Conservation (phyloP, 2,329 filamentous ascomycete genomes). For the Diaporthe humulicola region DNA sequence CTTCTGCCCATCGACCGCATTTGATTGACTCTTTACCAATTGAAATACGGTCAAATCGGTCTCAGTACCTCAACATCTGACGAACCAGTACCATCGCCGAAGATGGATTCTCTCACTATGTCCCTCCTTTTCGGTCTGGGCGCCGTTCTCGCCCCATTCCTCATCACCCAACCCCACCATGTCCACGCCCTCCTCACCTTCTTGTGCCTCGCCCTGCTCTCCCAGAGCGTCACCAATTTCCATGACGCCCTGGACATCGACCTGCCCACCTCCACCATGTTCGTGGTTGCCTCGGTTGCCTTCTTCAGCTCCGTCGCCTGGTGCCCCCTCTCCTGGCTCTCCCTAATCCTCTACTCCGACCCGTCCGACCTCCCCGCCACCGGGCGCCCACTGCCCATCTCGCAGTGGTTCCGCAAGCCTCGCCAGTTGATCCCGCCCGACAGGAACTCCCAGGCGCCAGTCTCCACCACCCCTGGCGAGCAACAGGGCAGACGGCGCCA, state of each 20-base stretch:
- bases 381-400: not conserved
- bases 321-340: not conserved
- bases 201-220: not conserved
- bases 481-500: too few relatives aligned
- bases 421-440: not conserved
- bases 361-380: not conserved
- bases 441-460: not conserved
- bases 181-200: not conserved
- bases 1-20: not conserved
- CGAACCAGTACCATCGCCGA: not conserved
- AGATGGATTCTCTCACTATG: not conserved
- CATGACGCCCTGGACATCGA: not conserved
- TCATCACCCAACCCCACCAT: slow-evolving; percentile 6
- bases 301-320: not conserved
- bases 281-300: not conserved
- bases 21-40: slow-evolving; percentile 10
- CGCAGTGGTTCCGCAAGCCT: not conserved
- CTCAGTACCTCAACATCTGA: not conserved
- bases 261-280: not conserved
- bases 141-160: not conserved
- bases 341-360: slow-evolving; percentile 4
- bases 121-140: not conserved
- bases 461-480: not conserved
- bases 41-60: slow-evolving; percentile 6
- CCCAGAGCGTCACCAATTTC: not conserved